Evolutionary conservation across 768 basidiomycete genomes (phyloP), one percentile per base, ranked within the genome.

Genomic region (Tubosaeta sp.): DNA sequence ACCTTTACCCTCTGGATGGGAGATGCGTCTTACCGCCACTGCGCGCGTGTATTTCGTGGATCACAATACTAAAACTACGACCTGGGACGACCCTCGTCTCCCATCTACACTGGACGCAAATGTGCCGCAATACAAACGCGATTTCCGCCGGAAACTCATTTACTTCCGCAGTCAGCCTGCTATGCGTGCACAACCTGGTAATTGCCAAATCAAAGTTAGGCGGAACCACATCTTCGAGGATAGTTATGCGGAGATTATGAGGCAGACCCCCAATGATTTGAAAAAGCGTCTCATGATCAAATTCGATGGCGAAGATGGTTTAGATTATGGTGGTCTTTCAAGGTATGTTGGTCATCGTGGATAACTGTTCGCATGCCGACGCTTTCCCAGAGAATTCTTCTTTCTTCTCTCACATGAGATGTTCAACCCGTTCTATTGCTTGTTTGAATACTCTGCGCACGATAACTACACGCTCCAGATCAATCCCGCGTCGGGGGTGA

Each of bases 201-300:
- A 98, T 64, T 98, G 97, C 69, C 95, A 98, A 74, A 93, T 99
- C 73, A 98, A 98, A 78, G 90, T 99, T 60, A 82, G 95, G 65
- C 81, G 97, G 52, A 97, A 95, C 70, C 94, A 97, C 67, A 97
- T 99, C 66, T 99, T 99, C 62, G 97, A 99, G 72, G 97, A 98
- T 68, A 92, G 90, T 72, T 99, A 98, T 74, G 95, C 94, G 56
- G 97, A 99, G 76, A 98, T 99, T 62, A 98, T 99, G 97, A 81
- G 95, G 55, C 97, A 98, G 75, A 95, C 92, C 12, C 95, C 97
- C 5, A 97, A 90, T 65, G 97, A 99, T 71, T 71, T 99, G 62
- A 98, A 97, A 85, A 99, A 99, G 76, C 79, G 97, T 43, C 71
- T 98, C 60, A 98, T 98, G 97, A 98, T 98, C 75, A 99, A 98